Conservation (phyloP, 306 rosid genomes). For the Trichosanthes truncata region DNA sequence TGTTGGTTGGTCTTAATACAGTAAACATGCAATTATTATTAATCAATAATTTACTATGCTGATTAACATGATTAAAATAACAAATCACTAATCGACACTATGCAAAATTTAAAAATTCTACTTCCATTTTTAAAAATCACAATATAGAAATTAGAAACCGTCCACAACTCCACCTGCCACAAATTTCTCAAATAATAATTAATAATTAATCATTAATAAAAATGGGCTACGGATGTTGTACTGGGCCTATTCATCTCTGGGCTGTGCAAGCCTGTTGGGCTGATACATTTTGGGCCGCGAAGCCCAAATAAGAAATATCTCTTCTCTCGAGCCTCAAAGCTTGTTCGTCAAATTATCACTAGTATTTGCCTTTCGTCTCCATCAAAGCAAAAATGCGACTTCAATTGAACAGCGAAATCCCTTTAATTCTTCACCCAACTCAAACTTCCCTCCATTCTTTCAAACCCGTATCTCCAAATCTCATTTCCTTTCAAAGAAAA, state of each 20-base stretch:
- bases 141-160: background rate
- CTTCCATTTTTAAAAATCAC: background rate
- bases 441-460: background rate
- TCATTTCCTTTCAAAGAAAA: background rate
- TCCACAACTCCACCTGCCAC: background rate
- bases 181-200: background rate
- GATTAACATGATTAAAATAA: background rate
- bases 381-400: conserved; percentile 16
- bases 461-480: conserved; percentile 7
- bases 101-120: background rate
- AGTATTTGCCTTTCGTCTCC: conserved; percentile 1
- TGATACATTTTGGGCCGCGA: background rate
- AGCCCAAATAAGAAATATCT: background rate
- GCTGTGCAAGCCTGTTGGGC: background rate
- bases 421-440: conserved; percentile 18
- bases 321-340: background rate
- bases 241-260: background rate
- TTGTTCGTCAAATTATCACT: background rate
- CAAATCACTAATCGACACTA: background rate
- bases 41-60: background rate
- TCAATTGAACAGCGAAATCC: conserved; percentile 17
- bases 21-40: background rate
- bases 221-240: background rate
- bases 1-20: background rate
- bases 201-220: too few relatives aligned